Evolutionary conservation across 768 basidiomycete genomes (phyloP).

Genomic region (Cantharellus anzutake): DNA sequence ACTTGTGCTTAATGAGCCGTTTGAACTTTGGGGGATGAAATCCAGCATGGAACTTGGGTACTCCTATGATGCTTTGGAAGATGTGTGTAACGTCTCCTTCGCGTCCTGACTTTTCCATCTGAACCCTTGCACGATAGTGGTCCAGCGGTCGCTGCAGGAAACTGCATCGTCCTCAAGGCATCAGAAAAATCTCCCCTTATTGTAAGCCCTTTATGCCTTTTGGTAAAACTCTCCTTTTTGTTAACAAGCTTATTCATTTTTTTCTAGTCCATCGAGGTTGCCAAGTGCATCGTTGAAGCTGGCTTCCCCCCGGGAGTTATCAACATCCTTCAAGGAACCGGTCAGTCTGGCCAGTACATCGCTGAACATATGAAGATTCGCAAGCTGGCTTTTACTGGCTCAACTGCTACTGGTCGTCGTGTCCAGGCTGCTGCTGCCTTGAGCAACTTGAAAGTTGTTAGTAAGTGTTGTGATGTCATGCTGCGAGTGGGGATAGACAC

Average conservation of each 20-base stretch:
- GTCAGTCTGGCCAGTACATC: conserved; percentile 50
- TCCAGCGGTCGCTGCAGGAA: conserved; percentile 61
- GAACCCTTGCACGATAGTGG: conserved; percentile 13
- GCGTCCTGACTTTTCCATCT: neutral
- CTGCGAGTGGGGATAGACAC: neutral
- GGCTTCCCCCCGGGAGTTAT: conserved; percentile 62
- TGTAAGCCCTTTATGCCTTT: conserved; percentile 27
- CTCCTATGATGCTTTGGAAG: neutral
- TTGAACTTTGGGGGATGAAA: too few species aligned
- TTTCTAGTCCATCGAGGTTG: conserved; percentile 30
- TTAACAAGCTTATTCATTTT: conserved; percentile 31
- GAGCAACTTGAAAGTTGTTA: conserved; percentile 67
- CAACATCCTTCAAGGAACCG: conserved; percentile 61
- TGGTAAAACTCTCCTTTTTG: conserved; percentile 16
- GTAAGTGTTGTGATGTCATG: conserved; percentile 17
- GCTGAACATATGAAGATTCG: conserved; percentile 39
- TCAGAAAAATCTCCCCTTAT: conserved; percentile 61
- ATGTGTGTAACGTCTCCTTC: neutral
- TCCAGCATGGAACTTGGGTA: neutral
- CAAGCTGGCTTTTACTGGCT: conserved; percentile 76
- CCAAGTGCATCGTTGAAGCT: conserved; percentile 36
- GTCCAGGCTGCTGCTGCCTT: conserved; percentile 62
- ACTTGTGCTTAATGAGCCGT: conserved; percentile 11
- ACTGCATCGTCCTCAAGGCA: conserved; percentile 59
- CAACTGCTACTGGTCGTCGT: conserved; percentile 52